Percentiles rank a stretch among this genome's conserved stretches.
These are phyloP conservation scores for Cyberlindnera veronae DNA, from an alignment of 805 yeast genomes.

Conservation along the genomic window DNA sequence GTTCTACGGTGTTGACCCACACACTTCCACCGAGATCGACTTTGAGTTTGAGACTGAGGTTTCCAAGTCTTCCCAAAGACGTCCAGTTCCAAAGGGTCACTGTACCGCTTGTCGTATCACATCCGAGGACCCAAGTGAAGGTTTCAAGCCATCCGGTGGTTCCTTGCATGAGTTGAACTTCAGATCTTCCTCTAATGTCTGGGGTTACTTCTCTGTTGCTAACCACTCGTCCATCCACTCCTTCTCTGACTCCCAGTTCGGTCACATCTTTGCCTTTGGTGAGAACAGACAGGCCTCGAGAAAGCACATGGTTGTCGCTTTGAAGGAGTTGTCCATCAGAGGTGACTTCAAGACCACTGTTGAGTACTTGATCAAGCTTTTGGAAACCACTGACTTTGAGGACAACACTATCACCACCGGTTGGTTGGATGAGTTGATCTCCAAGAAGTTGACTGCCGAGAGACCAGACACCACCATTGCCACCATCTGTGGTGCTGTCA, in stretches of 20 bases:
- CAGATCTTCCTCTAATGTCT: constrained; percentile 94
- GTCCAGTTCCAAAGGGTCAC: constrained; percentile 96
- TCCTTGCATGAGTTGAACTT: constrained; percentile 92
- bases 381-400: constrained; percentile 96
- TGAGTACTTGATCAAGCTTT: constrained; percentile 89
- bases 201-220: constrained; percentile 99
- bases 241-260: constrained; percentile 97
- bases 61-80: constrained; percentile 76
- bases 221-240: constrained; percentile 97
- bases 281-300: constrained; percentile 97
- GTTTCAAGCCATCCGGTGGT: constrained; percentile 98
- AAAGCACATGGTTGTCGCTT: constrained; percentile 98
- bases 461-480: constrained; percentile 92
- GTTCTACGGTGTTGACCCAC: constrained; percentile 94
- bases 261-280: constrained; percentile 98
- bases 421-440: constrained; percentile 95
- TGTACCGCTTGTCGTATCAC: constrained; percentile 99
- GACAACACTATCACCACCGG: constrained; percentile 97
- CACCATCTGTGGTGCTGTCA: constrained; percentile 94
- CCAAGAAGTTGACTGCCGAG: constrained; percentile 92
- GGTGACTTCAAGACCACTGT: constrained; percentile 99
- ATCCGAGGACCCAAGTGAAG: constrained; percentile 98
- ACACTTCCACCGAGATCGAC: constrained; percentile 84
- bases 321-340: constrained; percentile 92
- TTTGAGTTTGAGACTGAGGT: constrained; percentile 77